Percentiles rank a stretch among this genome's conserved stretches.
Conservation (phyloP, 805 yeast species). For the Kluyveromyces nonfermentans region DNA sequence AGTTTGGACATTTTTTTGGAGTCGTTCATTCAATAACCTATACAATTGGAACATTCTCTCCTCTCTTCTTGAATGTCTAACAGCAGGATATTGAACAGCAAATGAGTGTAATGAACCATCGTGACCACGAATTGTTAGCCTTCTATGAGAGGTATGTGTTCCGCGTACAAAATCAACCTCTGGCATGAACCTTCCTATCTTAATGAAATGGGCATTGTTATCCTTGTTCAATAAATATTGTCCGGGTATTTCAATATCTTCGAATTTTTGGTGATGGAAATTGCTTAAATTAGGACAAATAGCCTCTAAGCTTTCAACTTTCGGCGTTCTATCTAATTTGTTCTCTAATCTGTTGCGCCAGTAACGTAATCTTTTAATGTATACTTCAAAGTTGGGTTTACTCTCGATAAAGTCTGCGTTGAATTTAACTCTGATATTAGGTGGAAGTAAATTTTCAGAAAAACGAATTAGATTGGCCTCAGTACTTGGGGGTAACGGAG, state of each 20-base stretch:
- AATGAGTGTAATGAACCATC: constrained; percentile 89
- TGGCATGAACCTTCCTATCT: constrained; percentile 88
- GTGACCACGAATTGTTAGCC: constrained; percentile 83
- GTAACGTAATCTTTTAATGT: constrained; percentile 69
- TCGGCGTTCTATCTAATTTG: constrained; percentile 76
- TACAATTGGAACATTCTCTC: constrained; percentile 89
- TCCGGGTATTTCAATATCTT: constrained; percentile 95
- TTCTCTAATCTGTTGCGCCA: constrained; percentile 94
- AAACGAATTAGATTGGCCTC: constrained; percentile 80
- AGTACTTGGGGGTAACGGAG: constrained; percentile 81
- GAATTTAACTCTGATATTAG: constrained; percentile 79
- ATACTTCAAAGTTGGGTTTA: constrained; percentile 82
- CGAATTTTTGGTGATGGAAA: constrained; percentile 97
- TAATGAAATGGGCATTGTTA: constrained; percentile 80
- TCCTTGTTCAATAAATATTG: constrained; percentile 87
- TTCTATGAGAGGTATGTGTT: constrained; percentile 79
- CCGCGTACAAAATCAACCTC: constrained; percentile 83
- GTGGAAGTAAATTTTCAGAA: constrained; percentile 88
- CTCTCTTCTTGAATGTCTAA: constrained; percentile 93
- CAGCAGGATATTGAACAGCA: constrained; percentile 96
- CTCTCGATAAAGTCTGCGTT: constrained; percentile 82
- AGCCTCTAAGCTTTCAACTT: constrained; percentile 73
- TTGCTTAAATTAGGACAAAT: constrained; percentile 92
- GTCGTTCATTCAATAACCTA: constrained; percentile 75
- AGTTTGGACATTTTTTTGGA: constrained; percentile 76